Evolutionary conservation across 2,329 filamentous ascomycete genomes (phyloP).

Genomic region (Xylariaceae sp.): DNA sequence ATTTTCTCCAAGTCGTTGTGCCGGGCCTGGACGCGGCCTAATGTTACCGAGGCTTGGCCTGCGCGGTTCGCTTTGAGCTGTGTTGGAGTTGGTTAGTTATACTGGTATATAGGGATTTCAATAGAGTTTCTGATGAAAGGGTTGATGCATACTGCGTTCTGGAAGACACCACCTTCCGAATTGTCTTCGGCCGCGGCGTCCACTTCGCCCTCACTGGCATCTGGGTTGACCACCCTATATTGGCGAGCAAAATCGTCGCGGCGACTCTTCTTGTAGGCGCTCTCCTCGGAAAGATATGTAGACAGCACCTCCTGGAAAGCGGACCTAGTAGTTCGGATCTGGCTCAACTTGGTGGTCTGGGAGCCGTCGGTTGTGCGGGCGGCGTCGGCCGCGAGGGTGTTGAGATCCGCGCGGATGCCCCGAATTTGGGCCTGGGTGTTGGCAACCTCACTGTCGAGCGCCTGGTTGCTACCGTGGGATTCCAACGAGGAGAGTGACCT

Average conservation of each 20-base stretch:
- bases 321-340: conserved; percentile 65
- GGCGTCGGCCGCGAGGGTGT: conserved; percentile 68
- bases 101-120: background rate
- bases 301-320: conserved; percentile 69
- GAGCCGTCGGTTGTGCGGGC: conserved; percentile 57
- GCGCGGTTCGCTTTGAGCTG: conserved; percentile 72
- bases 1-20: conserved; percentile 82
- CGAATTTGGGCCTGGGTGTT: conserved; percentile 70
- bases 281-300: conserved; percentile 68
- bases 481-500: conserved; percentile 66
- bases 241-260: conserved; percentile 76
- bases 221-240: conserved; percentile 77
- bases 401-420: conserved; percentile 76
- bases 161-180: too few species aligned
- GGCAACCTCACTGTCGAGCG: conserved; percentile 64
- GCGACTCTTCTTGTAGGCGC: conserved; percentile 66
- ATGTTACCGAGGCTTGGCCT: conserved; percentile 67
- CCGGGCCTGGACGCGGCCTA: conserved; percentile 74
- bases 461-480: conserved; percentile 43
- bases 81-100: conserved; percentile 13
- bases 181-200: conserved; percentile 76
- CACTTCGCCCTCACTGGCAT: conserved; percentile 71
- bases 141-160: conserved; percentile 58
- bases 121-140: background rate
- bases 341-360: conserved; percentile 64